Base-by-base conservation (phyloP, 2,329 filamentous ascomycete species). In the Nigrospora sphaerica region DNA sequence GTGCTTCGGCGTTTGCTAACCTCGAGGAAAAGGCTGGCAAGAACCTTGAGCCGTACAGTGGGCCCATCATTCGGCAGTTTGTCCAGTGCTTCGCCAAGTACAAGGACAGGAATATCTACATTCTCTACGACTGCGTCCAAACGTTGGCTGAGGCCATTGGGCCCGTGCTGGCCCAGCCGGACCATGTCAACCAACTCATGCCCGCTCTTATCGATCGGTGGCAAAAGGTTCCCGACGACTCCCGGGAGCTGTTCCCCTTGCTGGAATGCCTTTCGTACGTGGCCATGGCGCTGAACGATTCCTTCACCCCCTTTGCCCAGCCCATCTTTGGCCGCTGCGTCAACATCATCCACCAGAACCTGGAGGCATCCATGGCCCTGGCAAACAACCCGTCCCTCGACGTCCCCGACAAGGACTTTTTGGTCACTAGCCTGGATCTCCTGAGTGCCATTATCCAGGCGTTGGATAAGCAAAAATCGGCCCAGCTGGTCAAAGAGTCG, bases 51-150 rank as follows among this genome's bases (percentile, higher is more conserved):
- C 88, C 88, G 0, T 98, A 96, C 68, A 91, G 88, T 58, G 78
- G 85, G 28, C 88, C 91, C 23, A 97, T 98, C 57, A 81, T 97
- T 45, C 85, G 84, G 51, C 93, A 97, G 63, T 97, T 92, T 60
- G 90, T 96, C 44, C 76, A 79, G 50, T 98, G 93, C 66, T 98
- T 98, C 67, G 79, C 75, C 45, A 90, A 87, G 67, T 98, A 97
- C 80, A 97, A 98, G 75, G 92, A 97, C 67, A 85, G 89, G 59
- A 98, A 98, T 71, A 96, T 97, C 82, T 96, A 95, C 71, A 95
- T 97, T 46, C 80, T 98, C 32, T 98, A 98, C 70, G 93, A 98
- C 69, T 97, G 93, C 65, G 88, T 98, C 32, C 93, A 98, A 70
- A 98, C 93, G 1, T 74, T 98, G 47, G 93, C 93, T 4, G 93